Conservation (phyloP, 2,329 filamentous ascomycete species). For the Neodidymelliopsis sp. region DNA sequence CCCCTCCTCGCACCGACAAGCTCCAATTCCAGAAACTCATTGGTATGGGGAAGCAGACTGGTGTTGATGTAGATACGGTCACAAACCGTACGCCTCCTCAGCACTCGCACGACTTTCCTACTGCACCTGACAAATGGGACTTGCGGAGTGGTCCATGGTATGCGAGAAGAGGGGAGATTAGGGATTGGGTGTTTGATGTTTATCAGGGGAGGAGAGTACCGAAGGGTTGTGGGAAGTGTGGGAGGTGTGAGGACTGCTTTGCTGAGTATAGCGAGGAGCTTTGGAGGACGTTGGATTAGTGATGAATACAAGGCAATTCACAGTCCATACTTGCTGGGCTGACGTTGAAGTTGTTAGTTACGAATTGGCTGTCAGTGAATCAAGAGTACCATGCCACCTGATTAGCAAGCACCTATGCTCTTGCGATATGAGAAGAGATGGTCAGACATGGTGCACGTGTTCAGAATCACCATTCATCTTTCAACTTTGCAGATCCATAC, state of each 20-base stretch:
- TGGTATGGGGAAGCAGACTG: conserved; percentile 4
- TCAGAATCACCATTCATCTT: too few species aligned
- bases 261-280: conserved; percentile 8
- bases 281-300: conserved; percentile 5
- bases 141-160: conserved; percentile 14
- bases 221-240: conserved; percentile 17
- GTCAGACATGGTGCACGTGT: too few species aligned
- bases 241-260: conserved; percentile 15
- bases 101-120: conserved; percentile 4
- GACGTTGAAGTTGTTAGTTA: too few species aligned
- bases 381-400: too few species aligned
- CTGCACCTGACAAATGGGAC: conserved; percentile 17
- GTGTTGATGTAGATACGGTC: conserved; percentile 19
- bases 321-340: too few species aligned
- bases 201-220: conserved; percentile 14
- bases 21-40: conserved; percentile 15
- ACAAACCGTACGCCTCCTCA: conserved; percentile 5
- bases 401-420: too few species aligned
- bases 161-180: conserved; percentile 3
- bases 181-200: conserved; percentile 20
- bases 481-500: too few species aligned
- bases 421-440: too few species aligned
- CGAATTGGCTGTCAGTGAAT: too few species aligned
- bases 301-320: too few species aligned
- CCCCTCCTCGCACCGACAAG: neutral